These are phyloP conservation scores for Arabidopsis lyrata DNA, from an alignment of 441 rosid species.

Conservation along the genomic window DNA sequence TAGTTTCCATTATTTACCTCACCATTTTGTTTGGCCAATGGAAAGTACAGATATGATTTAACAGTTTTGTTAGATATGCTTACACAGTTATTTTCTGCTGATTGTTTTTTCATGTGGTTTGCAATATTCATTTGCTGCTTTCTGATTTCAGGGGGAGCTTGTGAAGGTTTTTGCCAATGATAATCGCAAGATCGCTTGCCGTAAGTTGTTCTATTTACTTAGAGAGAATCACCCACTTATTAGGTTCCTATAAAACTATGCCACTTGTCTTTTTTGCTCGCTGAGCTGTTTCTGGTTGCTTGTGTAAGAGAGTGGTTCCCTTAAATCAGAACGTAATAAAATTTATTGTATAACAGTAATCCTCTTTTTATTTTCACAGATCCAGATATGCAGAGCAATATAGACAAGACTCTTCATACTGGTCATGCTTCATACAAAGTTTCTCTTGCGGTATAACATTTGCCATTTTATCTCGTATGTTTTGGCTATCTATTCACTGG, in stretches of 20 bases:
- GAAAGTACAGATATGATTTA: not conserved
- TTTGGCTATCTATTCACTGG: slow-evolving; percentile 26
- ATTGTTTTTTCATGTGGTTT: slow-evolving; percentile 20
- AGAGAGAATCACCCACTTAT: not conserved
- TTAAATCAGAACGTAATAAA: slow-evolving; percentile 4
- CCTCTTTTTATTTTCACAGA: slow-evolving; percentile 54
- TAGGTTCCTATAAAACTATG: too few relatives aligned
- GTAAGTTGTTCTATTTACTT: slow-evolving; percentile 58
- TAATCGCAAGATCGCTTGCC: slow-evolving; percentile 78
- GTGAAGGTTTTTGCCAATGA: slow-evolving; percentile 97
- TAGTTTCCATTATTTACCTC: too few relatives aligned
- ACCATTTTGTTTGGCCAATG: not conserved
- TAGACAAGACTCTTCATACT: slow-evolving; percentile 66
- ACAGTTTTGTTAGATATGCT: slow-evolving; percentile 15
- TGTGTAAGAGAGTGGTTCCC: slow-evolving; percentile 9
- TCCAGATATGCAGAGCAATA: slow-evolving; percentile 71
- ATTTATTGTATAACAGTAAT: slow-evolving; percentile 16
- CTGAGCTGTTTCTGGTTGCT: slow-evolving; percentile 14
- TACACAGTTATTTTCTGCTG: slow-evolving; percentile 31
- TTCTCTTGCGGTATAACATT: slow-evolving; percentile 65
- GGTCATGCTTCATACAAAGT: slow-evolving; percentile 84
- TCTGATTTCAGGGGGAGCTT: slow-evolving; percentile 84
- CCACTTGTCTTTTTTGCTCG: slow-evolving; percentile 5
- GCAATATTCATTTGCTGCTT: slow-evolving; percentile 37
- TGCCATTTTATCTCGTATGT: slow-evolving; percentile 20